Conservation (phyloP, 2,329 filamentous ascomycete genomes). For the Fusarium devonianum region DNA sequence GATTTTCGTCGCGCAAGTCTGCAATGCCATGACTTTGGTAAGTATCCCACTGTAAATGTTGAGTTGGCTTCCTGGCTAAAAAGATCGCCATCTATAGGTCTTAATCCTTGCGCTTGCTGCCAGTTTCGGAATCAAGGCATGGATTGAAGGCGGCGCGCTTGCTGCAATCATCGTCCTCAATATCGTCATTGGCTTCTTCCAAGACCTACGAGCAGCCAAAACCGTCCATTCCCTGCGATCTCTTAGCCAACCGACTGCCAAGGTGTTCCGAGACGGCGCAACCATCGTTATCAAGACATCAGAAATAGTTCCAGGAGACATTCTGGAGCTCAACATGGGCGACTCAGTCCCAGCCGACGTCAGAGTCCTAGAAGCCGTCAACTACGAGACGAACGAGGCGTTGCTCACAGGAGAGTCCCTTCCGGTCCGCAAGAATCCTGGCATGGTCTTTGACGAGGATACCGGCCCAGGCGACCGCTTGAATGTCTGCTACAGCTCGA, state of each 20-base stretch:
- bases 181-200: constrained; percentile 59
- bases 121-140: constrained; percentile 65
- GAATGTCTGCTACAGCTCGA: constrained; percentile 69
- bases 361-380: constrained; percentile 64
- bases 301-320: constrained; percentile 64
- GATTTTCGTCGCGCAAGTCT: constrained; percentile 70
- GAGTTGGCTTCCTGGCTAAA: no score
- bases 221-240: constrained; percentile 57
- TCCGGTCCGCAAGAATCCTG: constrained; percentile 62
- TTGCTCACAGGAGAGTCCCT: constrained; percentile 70
- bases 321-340: constrained; percentile 62
- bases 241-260: constrained; percentile 54
- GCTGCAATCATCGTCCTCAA: constrained; percentile 65
- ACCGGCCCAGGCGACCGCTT: constrained; percentile 63
- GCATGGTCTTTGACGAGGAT: constrained; percentile 51
- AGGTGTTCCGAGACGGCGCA: constrained; percentile 52
- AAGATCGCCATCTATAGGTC: constrained; percentile 46
- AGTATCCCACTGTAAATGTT: constrained; percentile 25
- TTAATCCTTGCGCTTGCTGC: constrained; percentile 65
- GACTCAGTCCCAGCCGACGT: constrained; percentile 70
- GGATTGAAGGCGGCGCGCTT: constrained; percentile 67
- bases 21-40: constrained; percentile 74
- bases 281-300: constrained; percentile 49
- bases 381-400: constrained; percentile 73
- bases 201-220: constrained; percentile 57